Evolutionary conservation across 2,329 filamentous ascomycete genomes (phyloP), one percentile per base, ranked within the genome.

Genomic region (Clarireedia homoeocarpa): DNA sequence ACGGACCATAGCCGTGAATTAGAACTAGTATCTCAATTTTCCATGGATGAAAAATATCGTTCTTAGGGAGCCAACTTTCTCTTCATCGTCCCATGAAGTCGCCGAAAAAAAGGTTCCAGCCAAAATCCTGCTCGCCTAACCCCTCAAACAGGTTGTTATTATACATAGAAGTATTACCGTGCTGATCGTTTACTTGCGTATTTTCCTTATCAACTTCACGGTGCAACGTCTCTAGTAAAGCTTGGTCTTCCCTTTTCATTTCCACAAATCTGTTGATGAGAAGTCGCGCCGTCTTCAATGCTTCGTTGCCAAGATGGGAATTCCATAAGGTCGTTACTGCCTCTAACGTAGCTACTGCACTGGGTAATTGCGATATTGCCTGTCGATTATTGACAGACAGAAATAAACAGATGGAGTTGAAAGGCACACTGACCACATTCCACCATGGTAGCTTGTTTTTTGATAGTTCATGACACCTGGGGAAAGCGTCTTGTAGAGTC

Each of bases 201-300:
- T 17, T 39, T 17, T 34, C 42, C 30, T 51, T n/a, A 5, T 56
- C 44, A 10, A 65, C 51, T 9, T 52, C 46, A 27, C 46, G 57
- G 50, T 64, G 58, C 15, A 66, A 58, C 26, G 17, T 48, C 44
- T 59, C 54, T n/a, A 64, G 39, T n/a, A 55, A 26, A 17, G n/a
- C 36, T 34, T 55, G 52, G 6, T 63, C 61, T 48, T 53, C 54
- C 2, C 46, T 56, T 49, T 44, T 58, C 27, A 62, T 63, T 10
- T 62, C 55, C 20, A 55, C 39, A 9, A 60, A 61, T 30, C 49
- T 58, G 42, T 61, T 49, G 2, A 63, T 57, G 66, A 65, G 67
- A 15, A 46, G 38, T 26, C 48, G 44, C 2, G 62, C 60, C n/a
- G 63, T 64, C 14, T 48, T 50, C 14, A 66, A 47, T 7, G 64